Percentiles rank a stretch among this genome's conserved stretches.
Evolutionary conservation across 768 basidiomycete genomes (phyloP).

Genomic region (Antrodiella citrinella): DNA sequence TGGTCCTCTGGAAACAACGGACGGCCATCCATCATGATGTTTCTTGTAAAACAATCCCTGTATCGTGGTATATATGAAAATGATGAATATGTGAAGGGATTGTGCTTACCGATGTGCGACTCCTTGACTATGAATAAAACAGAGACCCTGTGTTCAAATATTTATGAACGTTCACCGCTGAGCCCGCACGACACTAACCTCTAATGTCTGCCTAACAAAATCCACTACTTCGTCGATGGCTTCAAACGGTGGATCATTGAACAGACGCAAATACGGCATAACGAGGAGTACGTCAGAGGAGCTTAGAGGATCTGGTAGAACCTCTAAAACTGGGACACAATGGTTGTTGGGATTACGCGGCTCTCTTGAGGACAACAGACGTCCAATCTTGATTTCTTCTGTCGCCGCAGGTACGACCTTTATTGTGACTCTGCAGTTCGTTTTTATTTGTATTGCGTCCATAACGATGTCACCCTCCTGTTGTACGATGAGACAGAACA

Average conservation of each 20-base stretch:
- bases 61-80: neutral
- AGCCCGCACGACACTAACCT: neutral
- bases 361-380: neutral
- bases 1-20: constrained; percentile 16
- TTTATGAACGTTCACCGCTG: neutral
- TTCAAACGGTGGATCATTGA: constrained; percentile 17
- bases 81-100: no score
- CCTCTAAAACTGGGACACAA: constrained; percentile 16
- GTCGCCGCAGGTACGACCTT: constrained; percentile 4
- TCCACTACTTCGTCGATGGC: constrained; percentile 11
- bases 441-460: constrained; percentile 7
- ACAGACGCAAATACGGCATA: constrained; percentile 20
- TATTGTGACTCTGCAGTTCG: constrained; percentile 7
- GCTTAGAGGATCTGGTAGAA: constrained; percentile 12
- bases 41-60: constrained; percentile 10
- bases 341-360: constrained; percentile 12
- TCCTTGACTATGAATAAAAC: constrained; percentile 9
- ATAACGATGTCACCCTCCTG: constrained; percentile 7
- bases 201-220: constrained; percentile 4
- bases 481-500: neutral
- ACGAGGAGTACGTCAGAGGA: constrained; percentile 10
- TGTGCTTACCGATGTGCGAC: constrained; percentile 14
- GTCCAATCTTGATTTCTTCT: constrained; percentile 8
- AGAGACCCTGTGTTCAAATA: constrained; percentile 7
- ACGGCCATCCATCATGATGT: constrained; percentile 13